Evolutionary conservation across 768 basidiomycete species (phyloP).

Genomic region (Hypsizygus marmoreus): DNA sequence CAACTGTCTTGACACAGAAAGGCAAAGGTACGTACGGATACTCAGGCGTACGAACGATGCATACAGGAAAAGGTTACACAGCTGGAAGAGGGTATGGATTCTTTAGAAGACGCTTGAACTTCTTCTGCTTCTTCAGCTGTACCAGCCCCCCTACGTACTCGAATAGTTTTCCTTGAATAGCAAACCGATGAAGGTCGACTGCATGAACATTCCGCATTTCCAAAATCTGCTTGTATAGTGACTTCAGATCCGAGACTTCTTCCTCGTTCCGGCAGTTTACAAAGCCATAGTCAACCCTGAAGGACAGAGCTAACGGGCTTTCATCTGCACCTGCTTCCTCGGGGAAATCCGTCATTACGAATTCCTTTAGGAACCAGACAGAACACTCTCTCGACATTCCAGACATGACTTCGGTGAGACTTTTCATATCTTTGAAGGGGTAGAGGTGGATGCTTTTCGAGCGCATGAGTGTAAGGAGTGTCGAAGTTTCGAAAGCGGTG

Average conservation of each 20-base stretch:
- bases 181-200: conserved; percentile 36
- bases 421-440: conserved; percentile 3
- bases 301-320: conserved; percentile 9
- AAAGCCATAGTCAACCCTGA: conserved; percentile 36
- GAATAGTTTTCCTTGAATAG: conserved; percentile 31
- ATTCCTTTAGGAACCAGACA: conserved; percentile 41
- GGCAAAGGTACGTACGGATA: no score
- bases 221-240: conserved; percentile 35
- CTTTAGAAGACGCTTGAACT: conserved; percentile 28
- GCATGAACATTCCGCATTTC: conserved; percentile 23
- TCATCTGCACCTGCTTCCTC: conserved; percentile 6
- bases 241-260: conserved; percentile 29
- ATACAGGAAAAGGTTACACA: no score
- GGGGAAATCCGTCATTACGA: conserved; percentile 15
- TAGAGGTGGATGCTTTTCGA: conserved; percentile 15
- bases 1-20: no score
- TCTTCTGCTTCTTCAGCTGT: conserved; percentile 23
- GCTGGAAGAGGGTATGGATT: conserved; percentile 31
- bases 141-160: conserved; percentile 23
- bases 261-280: conserved; percentile 28
- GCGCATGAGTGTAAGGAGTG: conserved; percentile 29
- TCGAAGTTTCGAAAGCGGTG: conserved; percentile 23
- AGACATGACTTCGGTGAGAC: conserved; percentile 27
- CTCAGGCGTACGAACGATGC: no score
- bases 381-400: conserved; percentile 22